A percentile compares a stretch with the other conserved stretches of the same genome.
phyloP scores from a whole-genome alignment of 768 basidiomycete genomes.

The Boletus rubescentipes region DNA sequence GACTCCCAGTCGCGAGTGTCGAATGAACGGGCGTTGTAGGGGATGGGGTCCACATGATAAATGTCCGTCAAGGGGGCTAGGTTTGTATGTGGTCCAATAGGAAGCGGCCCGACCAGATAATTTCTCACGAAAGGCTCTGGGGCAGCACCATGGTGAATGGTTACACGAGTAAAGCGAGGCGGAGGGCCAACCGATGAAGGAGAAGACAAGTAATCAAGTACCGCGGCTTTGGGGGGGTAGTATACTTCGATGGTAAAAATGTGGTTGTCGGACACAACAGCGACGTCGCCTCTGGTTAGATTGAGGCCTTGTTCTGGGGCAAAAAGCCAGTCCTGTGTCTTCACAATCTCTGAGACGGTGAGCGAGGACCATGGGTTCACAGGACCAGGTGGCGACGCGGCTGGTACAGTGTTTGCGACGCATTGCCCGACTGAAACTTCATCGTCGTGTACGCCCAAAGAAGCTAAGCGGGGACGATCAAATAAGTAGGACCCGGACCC shows the following conservation, averaged over 20 bases:
- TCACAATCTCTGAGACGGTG: conserved; percentile 41
- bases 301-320: conserved; percentile 44
- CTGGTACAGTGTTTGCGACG: conserved; percentile 27
- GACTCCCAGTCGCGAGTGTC: conserved; percentile 24
- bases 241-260: conserved; percentile 51
- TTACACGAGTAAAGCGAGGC: conserved; percentile 45
- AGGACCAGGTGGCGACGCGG: conserved; percentile 42
- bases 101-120: conserved; percentile 60
- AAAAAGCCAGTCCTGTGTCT: conserved; percentile 47
- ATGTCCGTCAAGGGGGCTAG: conserved; percentile 48
- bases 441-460: background rate
- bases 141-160: conserved; percentile 48
- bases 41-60: conserved; percentile 52
- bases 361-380: conserved; percentile 55
- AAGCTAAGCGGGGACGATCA: background rate
- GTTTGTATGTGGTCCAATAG: conserved; percentile 39
- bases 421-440: conserved; percentile 34
- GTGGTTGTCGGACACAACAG: conserved; percentile 46
- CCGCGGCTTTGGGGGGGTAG: conserved; percentile 47
- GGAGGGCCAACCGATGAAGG: conserved; percentile 31
- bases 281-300: conserved; percentile 38
- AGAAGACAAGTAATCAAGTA: conserved; percentile 45
- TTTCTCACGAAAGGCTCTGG: conserved; percentile 46
- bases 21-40: conserved; percentile 51
- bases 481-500: conserved; percentile 1